These are phyloP conservation scores for Pythium folliculosum DNA, from an alignment of 352 stramenopile species.

Conservation along the genomic window DNA sequence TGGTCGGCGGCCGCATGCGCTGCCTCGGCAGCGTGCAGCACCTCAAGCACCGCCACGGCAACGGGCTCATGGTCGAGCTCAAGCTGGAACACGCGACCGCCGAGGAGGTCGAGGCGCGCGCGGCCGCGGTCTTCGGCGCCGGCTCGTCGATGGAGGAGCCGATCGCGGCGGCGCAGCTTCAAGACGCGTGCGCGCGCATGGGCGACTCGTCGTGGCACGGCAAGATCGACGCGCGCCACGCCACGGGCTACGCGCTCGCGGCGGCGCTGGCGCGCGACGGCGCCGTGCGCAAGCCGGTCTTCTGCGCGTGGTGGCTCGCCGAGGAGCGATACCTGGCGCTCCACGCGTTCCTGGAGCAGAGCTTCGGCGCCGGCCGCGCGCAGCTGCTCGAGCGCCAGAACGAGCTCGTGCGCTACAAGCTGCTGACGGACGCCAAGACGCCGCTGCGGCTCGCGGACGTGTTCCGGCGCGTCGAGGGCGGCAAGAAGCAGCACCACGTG, in stretches of 20 bases:
- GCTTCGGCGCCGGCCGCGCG: conserved; percentile 21
- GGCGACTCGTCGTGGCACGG: conserved; percentile 40
- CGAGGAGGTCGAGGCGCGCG: conserved; percentile 36
- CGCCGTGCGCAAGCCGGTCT: conserved; percentile 42
- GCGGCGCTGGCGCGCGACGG: conserved; percentile 53
- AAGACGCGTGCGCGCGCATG: conserved; percentile 43
- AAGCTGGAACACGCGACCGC: conserved; percentile 54
- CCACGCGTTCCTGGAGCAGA: conserved; percentile 24
- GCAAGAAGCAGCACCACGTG: conserved; percentile 41
- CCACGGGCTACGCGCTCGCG: conserved; percentile 69
- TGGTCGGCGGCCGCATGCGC: conserved; percentile 94
- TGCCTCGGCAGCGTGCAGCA: conserved; percentile 95
- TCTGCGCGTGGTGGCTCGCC: conserved; percentile 69
- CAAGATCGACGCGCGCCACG: conserved; percentile 49
- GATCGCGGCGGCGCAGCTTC: conserved; percentile 36
- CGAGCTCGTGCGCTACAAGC: conserved; percentile 38
- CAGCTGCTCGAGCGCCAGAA: conserved; percentile 41
- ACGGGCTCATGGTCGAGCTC: conserved; percentile 83
- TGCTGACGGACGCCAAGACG: conserved; percentile 18
- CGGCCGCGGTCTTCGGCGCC: background rate
- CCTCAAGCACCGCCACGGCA: conserved; percentile 88
- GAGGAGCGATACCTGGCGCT: conserved; percentile 48
- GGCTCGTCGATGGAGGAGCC: background rate
- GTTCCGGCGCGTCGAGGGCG: conserved; percentile 59
- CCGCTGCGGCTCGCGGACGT: conserved; percentile 36